A percentile compares a stretch with the other conserved stretches of the same genome.
phyloP scores from a whole-genome alignment of 164 flowering plant species.

The Magnolia kwangsiensis region DNA sequence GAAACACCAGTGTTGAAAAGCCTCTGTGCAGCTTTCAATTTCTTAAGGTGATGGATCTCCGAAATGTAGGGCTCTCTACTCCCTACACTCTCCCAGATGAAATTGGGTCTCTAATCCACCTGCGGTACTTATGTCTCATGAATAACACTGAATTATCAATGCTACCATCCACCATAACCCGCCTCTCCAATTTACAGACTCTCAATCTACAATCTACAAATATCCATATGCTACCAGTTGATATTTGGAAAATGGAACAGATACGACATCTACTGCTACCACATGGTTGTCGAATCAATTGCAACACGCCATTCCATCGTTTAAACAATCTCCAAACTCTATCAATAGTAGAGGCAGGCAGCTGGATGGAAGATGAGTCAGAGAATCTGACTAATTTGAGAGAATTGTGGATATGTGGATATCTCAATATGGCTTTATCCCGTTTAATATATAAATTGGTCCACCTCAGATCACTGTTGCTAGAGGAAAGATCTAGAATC shows the following conservation, averaged over 20 bases:
- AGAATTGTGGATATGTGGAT: background rate
- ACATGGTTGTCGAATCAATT: background rate
- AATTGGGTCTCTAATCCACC: background rate
- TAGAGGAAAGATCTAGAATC: background rate
- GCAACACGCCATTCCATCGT: background rate
- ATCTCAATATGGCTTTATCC: background rate
- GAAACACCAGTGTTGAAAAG: background rate
- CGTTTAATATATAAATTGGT: background rate
- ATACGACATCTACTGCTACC: background rate
- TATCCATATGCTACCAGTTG: background rate
- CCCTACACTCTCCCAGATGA: background rate
- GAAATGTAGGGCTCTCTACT: background rate
- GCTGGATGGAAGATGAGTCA: background rate
- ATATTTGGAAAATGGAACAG: background rate
- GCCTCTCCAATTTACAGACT: background rate
- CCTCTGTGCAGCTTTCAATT: background rate
- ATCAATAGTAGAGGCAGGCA: background rate
- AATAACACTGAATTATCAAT: background rate
- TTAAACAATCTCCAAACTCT: conserved; percentile 8
- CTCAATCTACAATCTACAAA: background rate
- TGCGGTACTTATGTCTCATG: conserved; percentile 8
- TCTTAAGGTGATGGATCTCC: conserved; percentile 10
- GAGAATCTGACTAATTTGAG: background rate
- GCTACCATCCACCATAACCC: conserved; percentile 5
- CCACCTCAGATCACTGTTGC: background rate